A percentile compares a stretch with the other conserved stretches of the same genome.
These are phyloP conservation scores for Aspergillus sergii DNA, from an alignment of 2,329 filamentous ascomycete species.

Conservation along the genomic window DNA sequence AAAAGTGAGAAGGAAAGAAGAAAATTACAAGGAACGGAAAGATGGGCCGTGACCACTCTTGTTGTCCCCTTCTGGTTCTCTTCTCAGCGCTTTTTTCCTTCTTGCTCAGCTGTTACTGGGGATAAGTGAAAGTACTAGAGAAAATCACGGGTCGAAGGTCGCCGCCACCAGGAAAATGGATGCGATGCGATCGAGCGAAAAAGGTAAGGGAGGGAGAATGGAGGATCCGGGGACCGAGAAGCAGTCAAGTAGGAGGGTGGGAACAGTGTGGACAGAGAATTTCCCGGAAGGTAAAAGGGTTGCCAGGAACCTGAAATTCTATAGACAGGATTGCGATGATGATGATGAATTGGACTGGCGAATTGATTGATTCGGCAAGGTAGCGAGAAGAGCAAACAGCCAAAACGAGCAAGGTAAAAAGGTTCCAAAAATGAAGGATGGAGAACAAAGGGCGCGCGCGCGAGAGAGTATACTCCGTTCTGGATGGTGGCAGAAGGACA, in stretches of 20 bases:
- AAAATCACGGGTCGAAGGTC: constrained; percentile 5
- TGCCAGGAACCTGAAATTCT: background rate
- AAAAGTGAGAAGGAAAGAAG: background rate
- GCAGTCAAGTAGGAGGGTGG: constrained; percentile 5
- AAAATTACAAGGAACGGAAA: background rate
- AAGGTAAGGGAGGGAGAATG: background rate
- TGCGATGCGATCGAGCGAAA: constrained; percentile 10
- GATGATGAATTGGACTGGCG: background rate
- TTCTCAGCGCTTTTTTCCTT: background rate
- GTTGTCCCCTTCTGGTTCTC: background rate
- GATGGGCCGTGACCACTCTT: background rate
- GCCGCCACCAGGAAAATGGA: constrained; percentile 16
- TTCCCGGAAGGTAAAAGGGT: constrained; percentile 4
- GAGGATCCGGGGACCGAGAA: background rate
- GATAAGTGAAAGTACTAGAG: background rate
- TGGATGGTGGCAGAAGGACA: background rate
- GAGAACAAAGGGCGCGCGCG: background rate
- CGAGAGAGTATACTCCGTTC: background rate
- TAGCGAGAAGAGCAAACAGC: background rate
- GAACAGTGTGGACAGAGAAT: constrained; percentile 6
- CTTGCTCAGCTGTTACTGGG: background rate
- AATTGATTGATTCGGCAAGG: background rate
- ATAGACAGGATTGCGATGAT: background rate
- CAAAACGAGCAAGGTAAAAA: background rate
- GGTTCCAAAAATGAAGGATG: background rate